These are phyloP conservation scores for Scytalidium lignicola DNA, from an alignment of 2,329 filamentous ascomycete species.

Conservation along the genomic window DNA sequence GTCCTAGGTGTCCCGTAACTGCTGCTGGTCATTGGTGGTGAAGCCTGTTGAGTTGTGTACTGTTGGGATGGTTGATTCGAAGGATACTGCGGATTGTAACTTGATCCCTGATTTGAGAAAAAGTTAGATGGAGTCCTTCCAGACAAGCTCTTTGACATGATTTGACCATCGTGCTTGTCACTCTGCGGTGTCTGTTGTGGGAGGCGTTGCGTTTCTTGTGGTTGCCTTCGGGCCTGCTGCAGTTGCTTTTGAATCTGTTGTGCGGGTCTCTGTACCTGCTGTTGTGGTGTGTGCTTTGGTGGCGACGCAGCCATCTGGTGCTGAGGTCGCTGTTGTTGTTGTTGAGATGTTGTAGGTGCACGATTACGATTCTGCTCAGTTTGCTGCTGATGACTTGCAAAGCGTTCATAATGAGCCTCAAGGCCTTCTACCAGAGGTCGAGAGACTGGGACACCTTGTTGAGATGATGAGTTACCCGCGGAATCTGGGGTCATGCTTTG, in stretches of 20 bases:
- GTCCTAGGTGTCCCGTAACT: slow-evolving; percentile 19
- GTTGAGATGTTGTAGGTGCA: slow-evolving; percentile 17
- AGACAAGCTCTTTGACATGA: slow-evolving; percentile 14
- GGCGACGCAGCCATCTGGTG: slow-evolving; percentile 15
- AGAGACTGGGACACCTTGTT: slow-evolving; percentile 12
- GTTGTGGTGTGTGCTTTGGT: slow-evolving; percentile 14
- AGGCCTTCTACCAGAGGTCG: slow-evolving; percentile 26
- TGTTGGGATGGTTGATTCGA: slow-evolving; percentile 25
- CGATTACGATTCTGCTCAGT: slow-evolving; percentile 19
- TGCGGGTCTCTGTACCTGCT: slow-evolving; percentile 13
- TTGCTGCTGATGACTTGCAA: slow-evolving; percentile 19
- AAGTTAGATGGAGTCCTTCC: slow-evolving; percentile 18
- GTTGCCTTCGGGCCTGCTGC: slow-evolving; percentile 18
- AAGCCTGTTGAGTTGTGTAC: slow-evolving; percentile 22
- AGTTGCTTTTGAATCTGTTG: slow-evolving; percentile 18
- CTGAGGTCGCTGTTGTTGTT: slow-evolving; percentile 17
- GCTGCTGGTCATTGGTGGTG: slow-evolving; percentile 22
- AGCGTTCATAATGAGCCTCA: slow-evolving; percentile 28
- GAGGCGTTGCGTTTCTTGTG: slow-evolving; percentile 12
- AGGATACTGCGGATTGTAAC: slow-evolving; percentile 25
- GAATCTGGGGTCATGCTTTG: slow-evolving; percentile 25
- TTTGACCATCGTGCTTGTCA: slow-evolving; percentile 21
- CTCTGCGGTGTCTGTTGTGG: slow-evolving; percentile 15
- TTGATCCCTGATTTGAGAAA: slow-evolving; percentile 20
- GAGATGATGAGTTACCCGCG: slow-evolving; percentile 9